Evolutionary conservation across 2,329 filamentous ascomycete genomes (phyloP).

Genomic region (Blastomyces gilchristii): DNA sequence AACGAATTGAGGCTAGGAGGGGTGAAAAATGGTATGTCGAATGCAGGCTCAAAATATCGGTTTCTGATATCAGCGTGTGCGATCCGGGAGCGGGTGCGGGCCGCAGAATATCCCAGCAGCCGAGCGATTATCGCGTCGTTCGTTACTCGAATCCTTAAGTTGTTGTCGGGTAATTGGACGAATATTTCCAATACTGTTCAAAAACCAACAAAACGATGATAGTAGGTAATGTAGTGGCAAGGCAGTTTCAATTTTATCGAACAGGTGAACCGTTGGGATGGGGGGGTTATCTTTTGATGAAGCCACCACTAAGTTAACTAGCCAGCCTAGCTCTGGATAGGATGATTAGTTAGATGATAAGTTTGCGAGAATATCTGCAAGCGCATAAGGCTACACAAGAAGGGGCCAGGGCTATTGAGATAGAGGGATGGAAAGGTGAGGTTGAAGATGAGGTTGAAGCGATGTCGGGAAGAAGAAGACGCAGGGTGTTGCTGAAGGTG

Average conservation of each 20-base stretch:
- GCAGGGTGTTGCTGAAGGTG: not conserved
- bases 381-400: not conserved
- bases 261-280: not conserved
- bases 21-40: not conserved
- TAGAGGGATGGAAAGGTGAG: not conserved
- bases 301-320: not conserved
- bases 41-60: not conserved
- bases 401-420: not conserved
- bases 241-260: not conserved
- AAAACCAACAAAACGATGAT: not conserved
- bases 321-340: not conserved
- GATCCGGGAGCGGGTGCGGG: not conserved
- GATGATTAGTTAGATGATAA: not conserved
- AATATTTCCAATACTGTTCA: not conserved
- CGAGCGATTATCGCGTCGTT: not conserved
- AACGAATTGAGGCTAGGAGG: not conserved
- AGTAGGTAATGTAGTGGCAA: not conserved
- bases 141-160: not conserved
- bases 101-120: not conserved
- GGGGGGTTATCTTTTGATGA: not conserved
- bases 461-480: not conserved
- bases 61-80: not conserved
- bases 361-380: not conserved
- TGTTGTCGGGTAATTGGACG: not conserved
- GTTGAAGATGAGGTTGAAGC: not conserved